Base-by-base conservation (phyloP, 2,329 filamentous ascomycete genomes). In the Epichloe hybrida region DNA sequence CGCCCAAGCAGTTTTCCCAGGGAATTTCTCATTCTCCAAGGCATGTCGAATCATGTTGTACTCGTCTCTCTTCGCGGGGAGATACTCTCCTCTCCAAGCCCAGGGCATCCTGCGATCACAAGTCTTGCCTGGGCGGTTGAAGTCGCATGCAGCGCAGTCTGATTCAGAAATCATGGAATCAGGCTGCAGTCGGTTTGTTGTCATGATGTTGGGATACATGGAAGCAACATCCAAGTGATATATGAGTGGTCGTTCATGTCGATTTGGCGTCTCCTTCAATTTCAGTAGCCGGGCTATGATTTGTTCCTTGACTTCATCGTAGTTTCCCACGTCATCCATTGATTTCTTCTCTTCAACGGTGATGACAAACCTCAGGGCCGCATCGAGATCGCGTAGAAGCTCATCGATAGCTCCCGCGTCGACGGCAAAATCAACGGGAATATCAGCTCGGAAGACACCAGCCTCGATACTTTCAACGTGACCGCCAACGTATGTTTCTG, bases 131-230 rank as follows among this genome's bases (percentile, higher is more conserved):
- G 93, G 93, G 43, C 93, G 77, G 59, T 98, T 98, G 74, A 98
- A 98, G 65, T 98, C 94, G 67, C 94, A 98, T 11, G 93, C 90
- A 3, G 93, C 93, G 61, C 94, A 98, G 60, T 95, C 88, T 0
- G 90, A 88, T 64, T 98, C 94, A 46, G 91, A 75, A 50, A 98
- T 94, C 89, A 98, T 95, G n/a, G 93, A 97, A 66, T 98, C 93
- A 0, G 93, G 93, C 59, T 98, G 93, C 45, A 98, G 69, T 65
- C 93, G 86, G 66, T 98, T 98, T 1, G 93, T 98, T 2, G 94
- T 98, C 94, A 98, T 98, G 66, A 98, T 98, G 67, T 98, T 98
- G 9, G 93, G 93, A 65, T 98, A 98, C 93, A 98, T 98, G 53
- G 93, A 96, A 17, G 93, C 93, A 52, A 98, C 94, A 63, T 98